Base-by-base conservation (phyloP, 305 asterid species). In the Salvia sclarea region DNA sequence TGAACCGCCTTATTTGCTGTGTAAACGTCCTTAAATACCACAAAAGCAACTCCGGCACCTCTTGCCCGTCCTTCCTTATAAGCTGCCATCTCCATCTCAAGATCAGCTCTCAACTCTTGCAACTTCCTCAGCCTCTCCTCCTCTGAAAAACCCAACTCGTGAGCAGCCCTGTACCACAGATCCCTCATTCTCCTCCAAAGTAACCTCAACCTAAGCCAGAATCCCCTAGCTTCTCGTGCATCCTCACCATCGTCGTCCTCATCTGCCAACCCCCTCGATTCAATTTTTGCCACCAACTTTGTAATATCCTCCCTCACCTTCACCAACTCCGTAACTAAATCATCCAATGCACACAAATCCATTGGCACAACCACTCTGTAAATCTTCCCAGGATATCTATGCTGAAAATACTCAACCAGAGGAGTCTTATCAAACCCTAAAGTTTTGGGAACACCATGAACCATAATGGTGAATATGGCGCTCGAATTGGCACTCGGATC, bases 81-180 rank as follows among this genome's bases (percentile, higher is more conserved):
- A 71, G 95, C 91, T n/a, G 92, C 94, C 99, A 91, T 91, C 81
- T 95, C 97, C 97, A 91, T 95, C 81, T 95, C 98, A 71, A 89
- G 76, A 82, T 94, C 96, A 43, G 99, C 99, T 78, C 99, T 85
- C 69, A 55, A 69, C 81, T 91, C 99, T 78, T 94, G 98, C 84
- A 94, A 78, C 82, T 88, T 89, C 80, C 96, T 88, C 79, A 95
- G 71, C 68, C 78, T 91, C 73, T 91, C 96, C 80, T 91, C 99
- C 41, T 88, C 97, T 5, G 99, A 89, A 62, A 95, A 86, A 0
- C 99, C 99, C 69, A 91, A 25, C 28, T 85, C 89, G 50, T 86
- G 88, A 70, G 81, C 35, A 61, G 79, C 80, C 50, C 84, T 77
- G 73, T 80, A 83, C 91, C 89, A 83, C 64, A 84, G 57, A 80